Evolutionary conservation across 768 basidiomycete genomes (phyloP), one percentile per base, ranked within the genome.

Genomic region (Mycena vitilis): DNA sequence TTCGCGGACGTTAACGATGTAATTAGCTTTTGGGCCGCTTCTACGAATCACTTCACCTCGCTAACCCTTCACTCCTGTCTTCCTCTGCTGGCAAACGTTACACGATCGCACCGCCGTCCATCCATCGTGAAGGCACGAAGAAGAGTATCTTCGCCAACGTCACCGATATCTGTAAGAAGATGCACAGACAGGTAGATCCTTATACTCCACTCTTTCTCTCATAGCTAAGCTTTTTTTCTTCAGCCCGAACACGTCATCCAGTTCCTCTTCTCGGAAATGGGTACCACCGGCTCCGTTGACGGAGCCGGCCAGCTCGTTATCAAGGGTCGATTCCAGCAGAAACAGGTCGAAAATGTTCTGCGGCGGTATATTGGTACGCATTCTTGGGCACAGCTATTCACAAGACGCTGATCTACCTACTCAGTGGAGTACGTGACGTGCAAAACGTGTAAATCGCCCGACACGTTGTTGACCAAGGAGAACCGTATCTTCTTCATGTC

Each of bases 401-500:
- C 25, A 30, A 15, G 47, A 52, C 55, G 30, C 38, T 52, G 22
- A 53, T 64, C 59, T 22, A 25, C 58, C 72, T 18, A 0, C 44
- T 23, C 25, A 97, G 96, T 97, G 69, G 96, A 98, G 83, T 99
- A 98, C 81, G 97, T 98, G 68, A 96, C 96, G 45, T 99, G 98
- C 89, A 97, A 98, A 82, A 99, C 96, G 47, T 99, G 98, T 87
- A 99, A 98, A 83, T 98, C 97, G 1, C 95, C 95, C 52, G 98
- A 99, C 79, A 99, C 98, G 3, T 88, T 98, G 22, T 88, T 99
- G 44, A 91, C 93, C 36, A 99, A 99, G 81, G 96, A 99, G 83
- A 98, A 98, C 80, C 94, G 98, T 81, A 95, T 99, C 78, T 98
- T 96, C 87, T 99, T 99, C 87, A 93, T 95, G 89, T 87, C 94